Percentiles rank a stretch among this genome's conserved stretches.
Conservation (phyloP, 2,329 filamentous ascomycete species). For the Aureobasidium subglaciale region DNA sequence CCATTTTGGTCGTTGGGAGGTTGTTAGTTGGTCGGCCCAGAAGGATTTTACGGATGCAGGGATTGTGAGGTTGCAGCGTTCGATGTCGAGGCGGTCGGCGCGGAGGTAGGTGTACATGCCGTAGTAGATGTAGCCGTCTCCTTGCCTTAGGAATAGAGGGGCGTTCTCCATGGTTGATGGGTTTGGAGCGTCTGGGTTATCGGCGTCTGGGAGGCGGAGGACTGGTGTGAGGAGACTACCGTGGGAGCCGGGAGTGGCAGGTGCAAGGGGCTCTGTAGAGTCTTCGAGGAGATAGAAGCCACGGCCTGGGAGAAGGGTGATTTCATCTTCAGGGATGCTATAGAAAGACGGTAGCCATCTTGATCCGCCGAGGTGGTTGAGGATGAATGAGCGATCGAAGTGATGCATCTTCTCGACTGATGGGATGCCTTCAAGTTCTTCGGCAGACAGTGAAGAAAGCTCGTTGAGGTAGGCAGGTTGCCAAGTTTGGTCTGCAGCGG, state of each 20-base stretch:
- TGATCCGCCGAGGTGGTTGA: constrained; percentile 30
- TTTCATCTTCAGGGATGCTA: constrained; percentile 25
- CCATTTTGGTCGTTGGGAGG: constrained; percentile 33
- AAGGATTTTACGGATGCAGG: constrained; percentile 32
- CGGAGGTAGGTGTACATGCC: constrained; percentile 41
- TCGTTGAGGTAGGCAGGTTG: constrained; percentile 31
- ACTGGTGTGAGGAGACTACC: constrained; percentile 21
- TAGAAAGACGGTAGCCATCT: constrained; percentile 37
- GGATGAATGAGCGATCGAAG: constrained; percentile 35
- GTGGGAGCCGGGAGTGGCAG: constrained; percentile 33
- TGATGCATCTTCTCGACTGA: constrained; percentile 21
- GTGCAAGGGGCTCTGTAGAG: constrained; percentile 35
- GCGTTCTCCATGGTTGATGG: constrained; percentile 21
- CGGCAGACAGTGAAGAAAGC: constrained; percentile 22
- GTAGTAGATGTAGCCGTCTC: constrained; percentile 34
- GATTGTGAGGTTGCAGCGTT: constrained; percentile 32
- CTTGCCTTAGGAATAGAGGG: constrained; percentile 34
- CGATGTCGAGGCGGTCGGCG: constrained; percentile 39
- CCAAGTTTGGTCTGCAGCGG: too few relatives aligned
- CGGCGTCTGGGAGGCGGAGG: not conserved
- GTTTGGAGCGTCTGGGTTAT: not conserved
- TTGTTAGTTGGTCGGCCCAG: constrained; percentile 34
- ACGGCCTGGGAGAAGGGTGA: constrained; percentile 27
- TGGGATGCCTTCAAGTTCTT: constrained; percentile 22
- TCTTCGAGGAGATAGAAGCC: constrained; percentile 38